Conservation (phyloP, 768 basidiomycete genomes). For the Strobilomyces dryophilus region DNA sequence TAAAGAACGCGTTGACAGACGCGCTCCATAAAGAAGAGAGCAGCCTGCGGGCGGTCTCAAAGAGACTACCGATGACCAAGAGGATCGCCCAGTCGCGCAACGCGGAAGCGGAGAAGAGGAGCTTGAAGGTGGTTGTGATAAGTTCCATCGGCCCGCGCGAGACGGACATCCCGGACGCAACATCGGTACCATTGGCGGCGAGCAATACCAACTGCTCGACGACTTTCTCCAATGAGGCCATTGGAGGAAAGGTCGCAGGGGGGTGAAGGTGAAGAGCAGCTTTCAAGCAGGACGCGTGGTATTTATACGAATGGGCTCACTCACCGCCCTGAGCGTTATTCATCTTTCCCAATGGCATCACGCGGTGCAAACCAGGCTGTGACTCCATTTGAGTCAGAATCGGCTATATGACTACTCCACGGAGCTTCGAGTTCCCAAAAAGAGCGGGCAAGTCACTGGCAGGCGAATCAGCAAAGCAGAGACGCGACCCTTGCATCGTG, state of each 20-base stretch:
- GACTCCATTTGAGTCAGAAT: no score
- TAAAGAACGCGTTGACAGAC: slow-evolving; percentile 49
- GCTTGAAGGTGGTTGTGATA: slow-evolving; percentile 35
- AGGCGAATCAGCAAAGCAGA: no score
- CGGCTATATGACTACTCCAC: no score
- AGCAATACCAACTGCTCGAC: slow-evolving; percentile 28
- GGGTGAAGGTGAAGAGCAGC: neutral
- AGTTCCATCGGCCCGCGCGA: slow-evolving; percentile 21
- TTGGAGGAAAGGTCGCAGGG: neutral
- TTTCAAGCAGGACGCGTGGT: neutral
- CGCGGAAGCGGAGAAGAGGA: slow-evolving; percentile 52
- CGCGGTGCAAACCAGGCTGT: no score
- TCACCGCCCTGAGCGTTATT: no score
- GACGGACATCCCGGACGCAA: slow-evolving; percentile 6
- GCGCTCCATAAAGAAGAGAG: slow-evolving; percentile 40
- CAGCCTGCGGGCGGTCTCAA: slow-evolving; percentile 56
- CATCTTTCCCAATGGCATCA: no score
- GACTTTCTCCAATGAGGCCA: slow-evolving; percentile 29
- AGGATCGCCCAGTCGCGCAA: slow-evolving; percentile 63
- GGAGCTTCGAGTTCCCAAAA: no score
- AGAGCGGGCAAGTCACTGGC: no score
- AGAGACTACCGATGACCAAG: slow-evolving; percentile 53
- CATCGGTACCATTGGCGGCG: slow-evolving; percentile 17
- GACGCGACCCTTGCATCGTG: no score
- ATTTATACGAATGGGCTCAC: slow-evolving; percentile 21